Base-by-base conservation (phyloP, 495 filamentous ascomycete genomes). In the Aspergillus bridgeri region DNA sequence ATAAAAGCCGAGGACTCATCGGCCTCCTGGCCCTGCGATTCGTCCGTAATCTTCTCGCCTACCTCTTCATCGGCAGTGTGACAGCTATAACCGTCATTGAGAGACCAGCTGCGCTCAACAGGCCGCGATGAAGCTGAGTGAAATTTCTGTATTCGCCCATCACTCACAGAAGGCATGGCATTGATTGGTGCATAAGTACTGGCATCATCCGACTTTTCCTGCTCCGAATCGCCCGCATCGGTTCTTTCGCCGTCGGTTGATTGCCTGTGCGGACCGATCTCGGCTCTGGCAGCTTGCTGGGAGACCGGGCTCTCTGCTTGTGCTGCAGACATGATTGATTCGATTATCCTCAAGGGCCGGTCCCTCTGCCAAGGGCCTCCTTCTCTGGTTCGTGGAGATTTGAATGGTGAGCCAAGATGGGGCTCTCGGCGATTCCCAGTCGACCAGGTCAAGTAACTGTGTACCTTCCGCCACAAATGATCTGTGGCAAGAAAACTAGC, bases 31-130 rank as follows among this genome's bases (percentile, higher is more conserved):
- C 60, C 62, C 44, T 61, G 33, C 13, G 9, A 56, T 15, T 61
- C 62, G 17, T 60, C 53, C 18, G 48, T 48, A 4, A 56, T 56
- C 18, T 25, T 46, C 23, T 55, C 56, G 18, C 70, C 66, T 6
- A 62, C 65, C 15, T 70, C 65, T 15, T 70, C 60, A 44, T 75
- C 71, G 15, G 72, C 69, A 6, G 73, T 66, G 42, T 75, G 58
- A 60, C 75, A 73, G 62, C 83, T 84, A 50, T 75, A 76, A 11
- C 86, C 86, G 60, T 85, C 86, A 65, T 86, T 89, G 59, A 86
- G 76, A 38, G 84, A 87, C 61, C 82, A 76, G 24, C 62, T 69
- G 68, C 62, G 76, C 60, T 69, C 79, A 27, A 73, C 42, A 61
- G 65, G 57, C 46, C 58, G 66, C 17, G 66, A 68, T 3, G 54